These are phyloP conservation scores for Boletellus deceptivus DNA, from an alignment of 1,284 basidiomycete species.

Conservation along the genomic window DNA sequence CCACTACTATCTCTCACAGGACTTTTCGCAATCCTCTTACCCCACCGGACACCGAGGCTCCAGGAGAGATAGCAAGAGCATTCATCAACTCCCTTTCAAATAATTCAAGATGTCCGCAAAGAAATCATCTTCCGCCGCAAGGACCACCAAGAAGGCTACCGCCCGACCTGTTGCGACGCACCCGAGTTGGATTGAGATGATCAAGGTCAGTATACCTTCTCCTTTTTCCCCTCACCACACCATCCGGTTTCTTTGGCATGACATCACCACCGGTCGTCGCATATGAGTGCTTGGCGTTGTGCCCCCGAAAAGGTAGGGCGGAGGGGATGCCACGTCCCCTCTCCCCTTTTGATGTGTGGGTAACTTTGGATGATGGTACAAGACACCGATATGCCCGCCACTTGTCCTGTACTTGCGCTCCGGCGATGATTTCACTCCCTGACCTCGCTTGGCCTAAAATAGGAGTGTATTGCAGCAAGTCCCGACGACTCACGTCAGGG, in stretches of 20 bases:
- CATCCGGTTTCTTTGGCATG: constrained; percentile 1
- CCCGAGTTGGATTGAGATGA: constrained; percentile 76
- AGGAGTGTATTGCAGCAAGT: constrained; percentile 81
- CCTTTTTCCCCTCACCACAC: background rate
- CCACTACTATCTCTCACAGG: constrained; percentile 44
- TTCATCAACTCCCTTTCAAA: constrained; percentile 22
- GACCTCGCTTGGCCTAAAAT: constrained; percentile 21
- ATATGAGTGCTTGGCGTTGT: constrained; percentile 11
- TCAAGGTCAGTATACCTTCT: constrained; percentile 52
- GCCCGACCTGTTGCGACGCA: constrained; percentile 49
- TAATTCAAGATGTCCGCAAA: constrained; percentile 32
- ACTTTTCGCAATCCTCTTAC: constrained; percentile 35
- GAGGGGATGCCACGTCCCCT: constrained; percentile 29
- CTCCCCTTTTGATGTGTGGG: constrained; percentile 7
- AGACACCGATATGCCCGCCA: background rate
- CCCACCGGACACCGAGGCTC: constrained; percentile 20
- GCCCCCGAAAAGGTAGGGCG: constrained; percentile 45
- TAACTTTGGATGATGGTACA: constrained; percentile 11
- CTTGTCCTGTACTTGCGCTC: constrained; percentile 4
- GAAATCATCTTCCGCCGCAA: constrained; percentile 31
- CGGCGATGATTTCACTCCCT: constrained; percentile 18
- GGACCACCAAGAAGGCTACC: constrained; percentile 36
- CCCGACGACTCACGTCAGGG: constrained; percentile 79
- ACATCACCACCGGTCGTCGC: constrained; percentile 4
- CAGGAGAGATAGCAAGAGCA: constrained; percentile 35